Conservation (phyloP, 495 filamentous ascomycete species). For the Tuber melanosporum region DNA sequence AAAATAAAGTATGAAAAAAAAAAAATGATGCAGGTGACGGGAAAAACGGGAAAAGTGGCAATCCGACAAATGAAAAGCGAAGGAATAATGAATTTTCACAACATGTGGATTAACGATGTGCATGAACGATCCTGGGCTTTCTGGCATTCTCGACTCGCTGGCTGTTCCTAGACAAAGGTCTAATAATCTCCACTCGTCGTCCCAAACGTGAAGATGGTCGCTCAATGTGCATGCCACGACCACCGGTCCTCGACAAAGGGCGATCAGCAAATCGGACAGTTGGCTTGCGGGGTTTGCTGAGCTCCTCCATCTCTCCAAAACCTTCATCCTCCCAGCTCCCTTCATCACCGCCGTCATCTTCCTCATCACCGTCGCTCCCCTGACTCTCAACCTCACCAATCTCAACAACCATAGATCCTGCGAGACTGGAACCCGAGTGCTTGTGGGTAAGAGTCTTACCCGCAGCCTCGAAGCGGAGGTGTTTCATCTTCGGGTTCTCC, state of each 20-base stretch:
- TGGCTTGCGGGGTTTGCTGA: constrained; percentile 36
- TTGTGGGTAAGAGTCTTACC: constrained; percentile 26
- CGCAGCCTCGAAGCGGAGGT: constrained; percentile 37
- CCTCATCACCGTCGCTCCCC: constrained; percentile 17
- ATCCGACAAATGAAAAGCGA: not conserved
- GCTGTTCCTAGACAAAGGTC: constrained; percentile 36
- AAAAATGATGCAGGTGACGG: constrained; percentile 3
- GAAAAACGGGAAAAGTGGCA: constrained; percentile 17
- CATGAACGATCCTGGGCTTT: constrained; percentile 16
- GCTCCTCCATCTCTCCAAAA: constrained; percentile 33
- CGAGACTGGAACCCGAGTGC: constrained; percentile 31
- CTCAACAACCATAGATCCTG: constrained; percentile 41
- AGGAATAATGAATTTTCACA: not conserved
- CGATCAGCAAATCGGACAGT: constrained; percentile 39
- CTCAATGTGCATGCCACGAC: constrained; percentile 32
- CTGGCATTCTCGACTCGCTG: constrained; percentile 29
- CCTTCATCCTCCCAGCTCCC: constrained; percentile 40
- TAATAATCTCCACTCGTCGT: constrained; percentile 30
- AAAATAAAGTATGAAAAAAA: constrained; percentile 11
- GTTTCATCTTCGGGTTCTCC: constrained; percentile 34
- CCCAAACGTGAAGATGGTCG: constrained; percentile 35
- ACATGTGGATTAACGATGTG: constrained; percentile 26
- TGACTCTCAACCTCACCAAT: constrained; percentile 28
- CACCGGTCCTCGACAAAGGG: constrained; percentile 30
- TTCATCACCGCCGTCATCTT: constrained; percentile 23